Base-by-base conservation (phyloP, 345 rosid genomes). In the Syzygium oleosum region DNA sequence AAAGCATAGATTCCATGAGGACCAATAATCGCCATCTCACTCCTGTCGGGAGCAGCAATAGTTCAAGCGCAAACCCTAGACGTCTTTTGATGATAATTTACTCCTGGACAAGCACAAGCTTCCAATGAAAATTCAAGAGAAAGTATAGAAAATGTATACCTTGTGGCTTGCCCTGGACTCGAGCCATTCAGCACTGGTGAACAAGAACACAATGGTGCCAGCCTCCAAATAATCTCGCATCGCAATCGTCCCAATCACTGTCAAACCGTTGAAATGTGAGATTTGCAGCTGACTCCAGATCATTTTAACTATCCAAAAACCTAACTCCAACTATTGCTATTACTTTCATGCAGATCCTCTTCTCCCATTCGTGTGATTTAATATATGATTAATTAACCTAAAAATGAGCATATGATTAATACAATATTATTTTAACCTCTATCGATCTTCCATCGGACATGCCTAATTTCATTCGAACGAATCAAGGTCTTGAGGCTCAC, bases 121-220 rank as follows among this genome's bases (percentile, higher is more conserved):
- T 38, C 14, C 46, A 73, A 38, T 5, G 25, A 19, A 61, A 61
- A 52, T 52, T 49, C 85, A 34, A 52, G 38, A 31, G 58, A 41
- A 29, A 29, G 86, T 38, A 38, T 31, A 63, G 46, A 25, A 23
- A 84, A 11, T 17, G 34, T 52, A 13, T 88, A 96, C 99, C 98
- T 95, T 98, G 90, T 94, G 95, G 94, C 98, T 90, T 90, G 99
- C 98, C 84, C 96, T 93, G 43, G 98, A 88, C 84, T 98, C 96
- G 22, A 98, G 98, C 99, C 99, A 98, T 84, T 94, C 95, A 0
- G 98, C 96, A 84, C 93, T 91, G 43, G 96, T 91, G 94, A 96
- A 96, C 84, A 98, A 92, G 89, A 98, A 98, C 85, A 98, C 98
- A 85, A 98, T 96, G 51, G 96, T 91, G 85, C 92, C 99, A 55